A percentile compares a stretch with the other conserved stretches of the same genome.
Conservation (phyloP, 139 green algal genomes). For the Auxenochlorella protothecoides region DNA sequence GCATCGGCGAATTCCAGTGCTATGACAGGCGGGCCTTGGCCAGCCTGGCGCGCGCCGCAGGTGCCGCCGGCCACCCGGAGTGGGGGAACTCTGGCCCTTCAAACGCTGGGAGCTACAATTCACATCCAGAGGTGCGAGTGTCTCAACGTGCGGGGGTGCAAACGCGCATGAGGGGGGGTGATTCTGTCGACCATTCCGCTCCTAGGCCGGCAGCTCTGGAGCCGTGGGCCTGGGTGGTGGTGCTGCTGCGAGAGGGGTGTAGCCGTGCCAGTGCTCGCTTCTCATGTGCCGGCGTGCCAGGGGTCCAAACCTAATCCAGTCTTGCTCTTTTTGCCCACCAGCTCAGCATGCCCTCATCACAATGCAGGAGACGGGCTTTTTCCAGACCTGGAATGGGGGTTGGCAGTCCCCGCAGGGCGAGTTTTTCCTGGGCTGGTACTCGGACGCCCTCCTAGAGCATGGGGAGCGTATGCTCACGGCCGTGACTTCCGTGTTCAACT, state of each 20-base stretch:
- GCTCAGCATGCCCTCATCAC: too few relatives aligned
- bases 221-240: too few relatives aligned
- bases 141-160: too few relatives aligned
- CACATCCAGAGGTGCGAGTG: slow-evolving; percentile 23
- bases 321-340: too few relatives aligned
- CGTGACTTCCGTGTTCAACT: slow-evolving; percentile 32
- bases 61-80: slow-evolving; percentile 33
- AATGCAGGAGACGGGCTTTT: slow-evolving; percentile 39
- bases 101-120: slow-evolving; percentile 46
- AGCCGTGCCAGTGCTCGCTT: too few relatives aligned
- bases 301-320: too few relatives aligned
- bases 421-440: slow-evolving; percentile 52
- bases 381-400: slow-evolving; percentile 39
- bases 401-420: slow-evolving; percentile 62
- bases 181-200: too few relatives aligned
- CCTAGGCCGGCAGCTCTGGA: too few relatives aligned
- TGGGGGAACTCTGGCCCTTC: slow-evolving; percentile 46
- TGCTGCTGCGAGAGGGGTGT: too few relatives aligned
- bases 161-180: too few relatives aligned
- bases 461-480: slow-evolving; percentile 38
- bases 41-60: slow-evolving; percentile 30
- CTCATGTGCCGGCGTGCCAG: too few relatives aligned
- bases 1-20: slow-evolving; percentile 72
- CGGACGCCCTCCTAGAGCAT: slow-evolving; percentile 35
- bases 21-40: slow-evolving; percentile 43